Conservation (phyloP, 2,329 filamentous ascomycete genomes). For the Sporothrix pallida region DNA sequence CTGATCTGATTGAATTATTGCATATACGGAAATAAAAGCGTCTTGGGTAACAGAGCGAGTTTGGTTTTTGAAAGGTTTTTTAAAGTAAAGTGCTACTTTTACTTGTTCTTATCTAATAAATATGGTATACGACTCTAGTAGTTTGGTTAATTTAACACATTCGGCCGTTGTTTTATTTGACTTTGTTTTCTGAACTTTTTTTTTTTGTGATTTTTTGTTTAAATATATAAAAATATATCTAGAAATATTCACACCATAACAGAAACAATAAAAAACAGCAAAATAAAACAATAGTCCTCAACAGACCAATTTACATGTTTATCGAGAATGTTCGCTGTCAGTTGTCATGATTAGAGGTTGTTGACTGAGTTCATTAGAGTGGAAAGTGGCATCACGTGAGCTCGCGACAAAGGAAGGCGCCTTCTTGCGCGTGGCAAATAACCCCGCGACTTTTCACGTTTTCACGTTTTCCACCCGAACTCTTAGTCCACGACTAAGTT, state of each 20-base stretch:
- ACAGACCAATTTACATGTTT: no score
- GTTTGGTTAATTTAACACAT: no score
- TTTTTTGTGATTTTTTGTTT: background rate
- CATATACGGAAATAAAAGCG: conserved; percentile 4
- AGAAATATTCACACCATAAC: background rate
- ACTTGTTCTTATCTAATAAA: background rate
- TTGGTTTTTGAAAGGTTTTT: background rate
- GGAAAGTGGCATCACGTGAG: conserved; percentile 22
- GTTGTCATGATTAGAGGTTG: background rate
- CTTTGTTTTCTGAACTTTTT: background rate
- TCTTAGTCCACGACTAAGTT: background rate
- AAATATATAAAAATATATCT: background rate
- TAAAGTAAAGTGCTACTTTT: no score
- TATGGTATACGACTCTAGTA: background rate
- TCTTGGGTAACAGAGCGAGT: background rate
- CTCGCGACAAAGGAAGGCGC: conserved; percentile 9
- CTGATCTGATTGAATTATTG: background rate
- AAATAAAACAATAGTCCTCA: background rate
- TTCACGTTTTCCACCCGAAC: background rate
- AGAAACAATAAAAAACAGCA: background rate
- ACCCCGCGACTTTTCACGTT: conserved; percentile 9
- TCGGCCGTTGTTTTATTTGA: no score
- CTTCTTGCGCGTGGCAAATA: conserved; percentile 21
- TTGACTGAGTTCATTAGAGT: background rate
- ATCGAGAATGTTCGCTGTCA: background rate